Conservation (phyloP, 805 yeast genomes). For the Debaryomyces prosopidis region DNA sequence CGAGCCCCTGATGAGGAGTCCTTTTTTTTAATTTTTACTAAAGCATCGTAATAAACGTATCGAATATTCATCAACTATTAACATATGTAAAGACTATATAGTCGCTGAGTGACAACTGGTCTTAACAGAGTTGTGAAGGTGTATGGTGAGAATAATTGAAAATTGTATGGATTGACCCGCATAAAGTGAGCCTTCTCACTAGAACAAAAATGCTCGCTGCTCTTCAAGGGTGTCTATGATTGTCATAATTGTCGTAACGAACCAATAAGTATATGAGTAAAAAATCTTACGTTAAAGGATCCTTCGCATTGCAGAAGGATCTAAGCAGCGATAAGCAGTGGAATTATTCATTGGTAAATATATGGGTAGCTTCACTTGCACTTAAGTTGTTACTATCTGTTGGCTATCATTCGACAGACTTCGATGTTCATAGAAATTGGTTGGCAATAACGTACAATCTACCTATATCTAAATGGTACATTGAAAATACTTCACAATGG, state of each 20-base stretch:
- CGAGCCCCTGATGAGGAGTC: slow-evolving; percentile 63
- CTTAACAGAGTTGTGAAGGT: no score
- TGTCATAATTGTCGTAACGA: not conserved
- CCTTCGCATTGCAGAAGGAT: not conserved
- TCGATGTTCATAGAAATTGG: slow-evolving; percentile 98
- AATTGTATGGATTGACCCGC: no score
- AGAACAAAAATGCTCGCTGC: no score
- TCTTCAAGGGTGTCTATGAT: no score
- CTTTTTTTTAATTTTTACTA: slow-evolving; percentile 14
- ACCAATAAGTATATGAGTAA: not conserved
- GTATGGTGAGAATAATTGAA: no score
- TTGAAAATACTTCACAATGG: slow-evolving; percentile 80
- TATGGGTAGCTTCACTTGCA: slow-evolving; percentile 37
- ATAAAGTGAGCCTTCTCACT: no score
- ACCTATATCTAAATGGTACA: slow-evolving; percentile 82
- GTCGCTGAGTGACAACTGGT: no score
- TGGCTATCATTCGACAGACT: slow-evolving; percentile 92
- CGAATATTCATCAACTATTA: no score
- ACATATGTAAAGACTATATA: no score
- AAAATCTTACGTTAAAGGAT: not conserved
- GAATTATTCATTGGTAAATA: slow-evolving; percentile 28
- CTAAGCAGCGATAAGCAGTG: not conserved
- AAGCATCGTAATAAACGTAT: no score
- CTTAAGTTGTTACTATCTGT: slow-evolving; percentile 39
- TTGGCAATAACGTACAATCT: slow-evolving; percentile 79